Conservation (phyloP, 2,329 filamentous ascomycete species). For the Monilinia laxa region DNA sequence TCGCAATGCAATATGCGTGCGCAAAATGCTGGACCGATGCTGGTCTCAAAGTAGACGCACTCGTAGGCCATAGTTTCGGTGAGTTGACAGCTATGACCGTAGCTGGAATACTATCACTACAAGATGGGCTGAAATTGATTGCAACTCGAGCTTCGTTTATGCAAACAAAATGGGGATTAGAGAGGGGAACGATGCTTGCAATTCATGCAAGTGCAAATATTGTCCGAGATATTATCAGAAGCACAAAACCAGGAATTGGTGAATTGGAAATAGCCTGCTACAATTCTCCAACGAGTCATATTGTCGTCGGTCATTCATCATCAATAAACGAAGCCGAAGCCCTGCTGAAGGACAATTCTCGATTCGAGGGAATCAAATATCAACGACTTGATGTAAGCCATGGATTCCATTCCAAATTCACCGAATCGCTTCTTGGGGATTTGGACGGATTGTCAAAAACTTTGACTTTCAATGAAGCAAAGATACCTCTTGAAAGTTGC, state of each 20-base stretch:
- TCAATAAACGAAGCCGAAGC: background rate
- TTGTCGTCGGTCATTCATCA: slow-evolving; percentile 37
- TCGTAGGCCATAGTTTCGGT: slow-evolving; percentile 44
- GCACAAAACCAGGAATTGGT: background rate
- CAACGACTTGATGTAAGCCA: background rate
- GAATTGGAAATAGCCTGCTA: slow-evolving; percentile 40
- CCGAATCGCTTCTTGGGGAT: background rate
- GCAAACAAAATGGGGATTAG: slow-evolving; percentile 6
- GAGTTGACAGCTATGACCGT: slow-evolving; percentile 43
- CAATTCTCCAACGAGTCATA: slow-evolving; percentile 40
- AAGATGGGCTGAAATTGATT: slow-evolving; percentile 32
- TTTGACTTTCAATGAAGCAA: background rate
- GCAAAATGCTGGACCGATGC: slow-evolving; percentile 30
- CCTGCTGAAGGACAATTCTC: background rate
- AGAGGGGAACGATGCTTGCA: slow-evolving; percentile 2
- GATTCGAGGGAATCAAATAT: background rate
- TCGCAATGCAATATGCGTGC: slow-evolving; percentile 27
- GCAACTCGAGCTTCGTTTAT: slow-evolving; percentile 41
- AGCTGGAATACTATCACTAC: slow-evolving; percentile 24
- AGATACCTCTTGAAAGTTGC: background rate
- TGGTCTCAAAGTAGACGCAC: slow-evolving; percentile 22
- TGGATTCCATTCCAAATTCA: background rate
- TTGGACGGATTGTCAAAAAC: background rate
- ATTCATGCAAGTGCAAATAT: background rate
- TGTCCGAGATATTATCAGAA: background rate